Base-by-base conservation (phyloP, 768 basidiomycete species). In the Termitomyces sp. region DNA sequence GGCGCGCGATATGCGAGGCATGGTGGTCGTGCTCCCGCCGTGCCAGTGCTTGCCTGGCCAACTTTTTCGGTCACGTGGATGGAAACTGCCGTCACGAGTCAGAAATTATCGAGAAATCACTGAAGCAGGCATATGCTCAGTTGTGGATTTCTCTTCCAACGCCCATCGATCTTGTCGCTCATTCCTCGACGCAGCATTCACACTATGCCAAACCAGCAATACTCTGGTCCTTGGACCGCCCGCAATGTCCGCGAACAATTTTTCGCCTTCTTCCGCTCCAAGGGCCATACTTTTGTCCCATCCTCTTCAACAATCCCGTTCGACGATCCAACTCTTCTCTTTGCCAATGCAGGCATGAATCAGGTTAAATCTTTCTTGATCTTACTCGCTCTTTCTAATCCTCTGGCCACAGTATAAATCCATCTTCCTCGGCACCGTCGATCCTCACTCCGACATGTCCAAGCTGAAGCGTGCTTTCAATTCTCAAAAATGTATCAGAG, bases 321-420 rank as follows among this genome's bases (percentile, higher is more conserved):
- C 70, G 97, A 98, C 58, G 97, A 98, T 74, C 96, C 96, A 2
- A 98, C 97, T 16, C 80, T 99, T 37, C 85, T 98, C 55, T 99
- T 99, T 66, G 94, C 94, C 58, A 99, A 99, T 79, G 96, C 96
- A 62, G 97, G 97, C 59, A 96, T 94, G 92, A 94, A 94, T 69
- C 92, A 94, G 81, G 90, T 84, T 63, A 36, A 75, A 62, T 27
- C 51, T 47, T 32, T 36, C 22, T 42, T 52, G 27, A 39, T 48
- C 22, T 46, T 47, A 26, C 4, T 37, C 29, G 7, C 12, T 3
- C 46, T 32, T 57, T 18, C 16, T 12, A 13, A 52, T 42, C 5
- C 34, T 43, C 37, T 10, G 4, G 60, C 51, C 56, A 55, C 58
- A 98, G 90, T 98, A 91, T 79, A 98, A 99, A 76, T 76, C 92